These are phyloP conservation scores for Xylariaceae sp. DNA, from an alignment of 2,329 filamentous ascomycete genomes.

Conservation along the genomic window DNA sequence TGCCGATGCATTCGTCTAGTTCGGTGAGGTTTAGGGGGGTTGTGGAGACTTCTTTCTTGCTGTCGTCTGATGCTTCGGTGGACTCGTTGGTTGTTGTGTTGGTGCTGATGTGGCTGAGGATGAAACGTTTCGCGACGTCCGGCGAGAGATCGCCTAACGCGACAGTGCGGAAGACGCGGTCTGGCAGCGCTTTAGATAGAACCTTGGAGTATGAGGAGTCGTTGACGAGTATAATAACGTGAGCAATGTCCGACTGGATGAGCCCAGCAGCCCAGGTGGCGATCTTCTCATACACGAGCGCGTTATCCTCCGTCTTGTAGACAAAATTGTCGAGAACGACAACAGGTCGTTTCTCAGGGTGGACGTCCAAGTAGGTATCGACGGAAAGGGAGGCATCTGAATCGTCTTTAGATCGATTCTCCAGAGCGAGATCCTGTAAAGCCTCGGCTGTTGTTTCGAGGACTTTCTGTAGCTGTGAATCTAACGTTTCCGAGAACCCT, in stretches of 20 bases:
- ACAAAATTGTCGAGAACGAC: constrained; percentile 91
- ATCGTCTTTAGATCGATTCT: constrained; percentile 63
- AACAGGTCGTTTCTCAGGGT: constrained; percentile 76
- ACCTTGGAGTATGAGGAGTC: constrained; percentile 86
- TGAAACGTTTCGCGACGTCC: constrained; percentile 81
- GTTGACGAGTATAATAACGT: constrained; percentile 89
- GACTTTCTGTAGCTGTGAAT: constrained; percentile 85
- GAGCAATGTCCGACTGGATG: constrained; percentile 81
- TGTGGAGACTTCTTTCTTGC: constrained; percentile 26
- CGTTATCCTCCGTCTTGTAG: constrained; percentile 65
- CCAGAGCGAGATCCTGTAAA: constrained; percentile 70
- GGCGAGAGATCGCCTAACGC: constrained; percentile 81
- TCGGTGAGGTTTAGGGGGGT: constrained; percentile 51
- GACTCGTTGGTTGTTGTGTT: constrained; percentile 32
- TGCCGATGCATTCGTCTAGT: constrained; percentile 74
- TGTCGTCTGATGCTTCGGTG: constrained; percentile 30
- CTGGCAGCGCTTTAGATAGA: constrained; percentile 78
- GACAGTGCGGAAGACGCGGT: constrained; percentile 83
- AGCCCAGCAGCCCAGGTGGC: constrained; percentile 86
- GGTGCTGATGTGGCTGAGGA: constrained; percentile 71
- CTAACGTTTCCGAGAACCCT: constrained; percentile 87
- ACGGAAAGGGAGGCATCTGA: constrained; percentile 67
- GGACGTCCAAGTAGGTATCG: constrained; percentile 84
- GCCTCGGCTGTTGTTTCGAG: constrained; percentile 76
- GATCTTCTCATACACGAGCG: constrained; percentile 69